Conservation (phyloP, 495 filamentous ascomycete species). For the Podospora pseudoanserina region DNA sequence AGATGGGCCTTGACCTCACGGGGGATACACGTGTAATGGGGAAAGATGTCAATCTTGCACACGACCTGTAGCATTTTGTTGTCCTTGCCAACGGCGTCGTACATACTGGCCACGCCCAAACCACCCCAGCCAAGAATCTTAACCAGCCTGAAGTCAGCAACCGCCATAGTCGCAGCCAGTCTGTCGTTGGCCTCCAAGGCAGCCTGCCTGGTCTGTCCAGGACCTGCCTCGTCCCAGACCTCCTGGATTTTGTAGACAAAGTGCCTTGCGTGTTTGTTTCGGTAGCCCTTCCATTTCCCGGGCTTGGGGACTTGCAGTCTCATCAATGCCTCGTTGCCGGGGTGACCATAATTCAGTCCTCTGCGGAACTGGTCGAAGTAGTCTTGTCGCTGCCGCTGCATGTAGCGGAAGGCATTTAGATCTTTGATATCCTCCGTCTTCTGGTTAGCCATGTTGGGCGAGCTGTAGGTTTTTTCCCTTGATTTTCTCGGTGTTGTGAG, state of each 20-base stretch:
- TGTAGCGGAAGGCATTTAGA: not conserved
- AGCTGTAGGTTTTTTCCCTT: not conserved
- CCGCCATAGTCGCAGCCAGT: not conserved
- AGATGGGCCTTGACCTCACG: conserved; percentile 4
- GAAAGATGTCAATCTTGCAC: not conserved
- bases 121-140: conserved; percentile 12
- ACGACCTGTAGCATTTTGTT: not conserved
- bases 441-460: not conserved
- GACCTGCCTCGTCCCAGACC: conserved; percentile 2
- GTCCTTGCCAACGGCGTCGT: not conserved
- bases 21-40: not conserved
- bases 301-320: not conserved
- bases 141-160: conserved; percentile 2
- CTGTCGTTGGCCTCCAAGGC: not conserved
- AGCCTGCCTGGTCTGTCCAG: not conserved
- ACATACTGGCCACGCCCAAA: conserved; percentile 6
- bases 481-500: not conserved
- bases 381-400: not conserved
- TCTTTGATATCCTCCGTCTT: not conserved
- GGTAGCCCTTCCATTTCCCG: not conserved
- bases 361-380: not conserved
- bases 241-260: too few species aligned
- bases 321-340: not conserved
- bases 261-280: too few species aligned
- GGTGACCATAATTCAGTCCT: not conserved